These are phyloP conservation scores for Venturia pyrina DNA, from an alignment of 2,329 filamentous ascomycete genomes.

Conservation along the genomic window DNA sequence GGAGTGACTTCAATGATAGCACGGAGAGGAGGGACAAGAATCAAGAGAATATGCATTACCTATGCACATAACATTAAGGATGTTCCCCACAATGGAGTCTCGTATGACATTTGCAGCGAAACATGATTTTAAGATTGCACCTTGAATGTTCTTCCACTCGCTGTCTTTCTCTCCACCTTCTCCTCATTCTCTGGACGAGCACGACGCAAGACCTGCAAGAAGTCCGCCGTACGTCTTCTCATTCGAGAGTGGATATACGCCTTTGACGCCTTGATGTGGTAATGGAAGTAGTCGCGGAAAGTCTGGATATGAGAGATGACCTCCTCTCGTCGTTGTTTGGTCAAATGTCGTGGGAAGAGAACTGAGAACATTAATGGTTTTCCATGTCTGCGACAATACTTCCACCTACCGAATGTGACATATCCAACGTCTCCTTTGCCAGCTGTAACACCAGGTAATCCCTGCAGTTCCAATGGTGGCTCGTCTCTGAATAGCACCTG, in stretches of 20 bases:
- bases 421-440: slow-evolving; percentile 86
- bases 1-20: too few relatives aligned
- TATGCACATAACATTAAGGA: not conserved
- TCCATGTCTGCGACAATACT: slow-evolving; percentile 14
- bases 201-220: slow-evolving; percentile 88
- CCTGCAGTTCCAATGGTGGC: slow-evolving; percentile 81
- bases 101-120: not conserved
- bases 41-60: too few relatives aligned
- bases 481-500: slow-evolving; percentile 96
- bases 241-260: slow-evolving; percentile 98
- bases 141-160: slow-evolving; percentile 85
- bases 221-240: slow-evolving; percentile 94
- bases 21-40: too few relatives aligned
- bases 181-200: slow-evolving; percentile 93
- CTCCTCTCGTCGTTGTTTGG: slow-evolving; percentile 78
- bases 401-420: slow-evolving; percentile 78
- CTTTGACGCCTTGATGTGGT: slow-evolving; percentile 99
- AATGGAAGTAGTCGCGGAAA: slow-evolving; percentile 99
- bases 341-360: slow-evolving; percentile 89
- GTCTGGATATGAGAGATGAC: slow-evolving; percentile 99
- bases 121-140: slow-evolving; percentile 33
- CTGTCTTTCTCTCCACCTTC: slow-evolving; percentile 86
- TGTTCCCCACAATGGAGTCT: not conserved
- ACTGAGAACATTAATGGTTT: slow-evolving; percentile 43
- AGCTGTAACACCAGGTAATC: slow-evolving; percentile 69